A percentile compares a stretch with the other conserved stretches of the same genome.
Evolutionary conservation across 2,329 filamentous ascomycete genomes (phyloP).

Genomic region (Scopulariopsis brevicaulis): DNA sequence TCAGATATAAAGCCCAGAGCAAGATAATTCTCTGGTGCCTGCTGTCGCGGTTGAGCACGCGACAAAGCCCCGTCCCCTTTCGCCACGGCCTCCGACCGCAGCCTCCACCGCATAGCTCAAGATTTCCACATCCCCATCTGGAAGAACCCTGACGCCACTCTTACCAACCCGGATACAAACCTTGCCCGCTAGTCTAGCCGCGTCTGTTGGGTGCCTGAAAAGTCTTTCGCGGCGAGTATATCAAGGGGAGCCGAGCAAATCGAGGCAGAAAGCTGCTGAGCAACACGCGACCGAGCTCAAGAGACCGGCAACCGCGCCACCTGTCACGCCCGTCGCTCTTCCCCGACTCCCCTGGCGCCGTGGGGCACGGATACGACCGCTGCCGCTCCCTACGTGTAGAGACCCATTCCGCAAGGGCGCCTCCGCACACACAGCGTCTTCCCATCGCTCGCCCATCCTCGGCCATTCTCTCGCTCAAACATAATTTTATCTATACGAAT

Average conservation of each 20-base stretch:
- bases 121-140: neutral
- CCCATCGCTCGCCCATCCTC: conserved; percentile 1
- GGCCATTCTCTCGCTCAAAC: neutral
- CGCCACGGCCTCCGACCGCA: neutral
- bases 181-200: neutral
- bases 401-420: neutral
- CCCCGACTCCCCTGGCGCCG: neutral
- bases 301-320: neutral
- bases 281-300: neutral
- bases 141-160: neutral
- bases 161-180: neutral
- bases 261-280: neutral
- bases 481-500: neutral
- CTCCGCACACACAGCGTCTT: neutral
- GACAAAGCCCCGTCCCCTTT: neutral
- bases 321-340: neutral
- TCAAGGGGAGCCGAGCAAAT: neutral
- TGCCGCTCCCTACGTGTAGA: neutral
- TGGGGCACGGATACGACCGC: neutral
- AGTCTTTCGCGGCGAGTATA: neutral
- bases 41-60: neutral
- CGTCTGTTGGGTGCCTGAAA: neutral
- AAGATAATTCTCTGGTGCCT: neutral
- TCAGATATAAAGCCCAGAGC: neutral
- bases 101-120: neutral